These are phyloP conservation scores for Sordariomycetes sp. DNA, from an alignment of 2,329 filamentous ascomycete species.

Conservation along the genomic window DNA sequence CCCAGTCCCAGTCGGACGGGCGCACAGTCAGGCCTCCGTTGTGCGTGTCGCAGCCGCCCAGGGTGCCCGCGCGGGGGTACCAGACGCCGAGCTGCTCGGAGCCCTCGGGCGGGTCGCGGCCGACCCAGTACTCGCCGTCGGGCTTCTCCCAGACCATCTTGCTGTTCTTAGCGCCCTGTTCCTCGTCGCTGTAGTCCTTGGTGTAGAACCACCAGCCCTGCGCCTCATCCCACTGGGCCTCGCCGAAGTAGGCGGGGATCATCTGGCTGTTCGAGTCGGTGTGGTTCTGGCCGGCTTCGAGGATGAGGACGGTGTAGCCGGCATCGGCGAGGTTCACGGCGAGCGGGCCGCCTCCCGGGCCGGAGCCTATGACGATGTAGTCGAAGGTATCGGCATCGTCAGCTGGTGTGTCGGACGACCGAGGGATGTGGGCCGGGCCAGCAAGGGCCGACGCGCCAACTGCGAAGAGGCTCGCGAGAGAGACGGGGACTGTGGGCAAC, in stretches of 20 bases:
- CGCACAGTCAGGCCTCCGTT: conserved; percentile 19
- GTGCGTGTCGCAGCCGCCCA: conserved; percentile 22
- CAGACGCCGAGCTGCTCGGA: conserved; percentile 26
- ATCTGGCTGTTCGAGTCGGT: conserved; percentile 17
- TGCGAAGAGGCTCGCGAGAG: background rate
- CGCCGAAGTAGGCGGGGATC: conserved; percentile 30
- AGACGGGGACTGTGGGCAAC: background rate
- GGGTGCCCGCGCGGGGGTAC: conserved; percentile 24
- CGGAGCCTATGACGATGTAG: conserved; percentile 53
- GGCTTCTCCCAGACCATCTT: conserved; percentile 10
- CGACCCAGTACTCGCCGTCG: conserved; percentile 6
- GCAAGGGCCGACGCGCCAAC: background rate
- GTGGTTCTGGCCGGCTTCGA: conserved; percentile 50
- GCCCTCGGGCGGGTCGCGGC: conserved; percentile 10
- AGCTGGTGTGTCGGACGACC: background rate
- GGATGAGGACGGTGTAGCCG: conserved; percentile 46
- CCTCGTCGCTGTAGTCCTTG: conserved; percentile 41
- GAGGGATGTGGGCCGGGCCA: background rate
- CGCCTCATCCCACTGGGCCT: conserved; percentile 21
- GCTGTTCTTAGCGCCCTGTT: conserved; percentile 27
- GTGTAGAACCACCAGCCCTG: conserved; percentile 50
- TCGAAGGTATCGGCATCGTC: conserved; percentile 22
- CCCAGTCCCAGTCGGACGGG: conserved; percentile 22
- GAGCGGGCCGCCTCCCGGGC: conserved; percentile 47
- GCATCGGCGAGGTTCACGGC: conserved; percentile 47